Conservation (phyloP, 2,329 filamentous ascomycete genomes). For the Fusarium sp. region DNA sequence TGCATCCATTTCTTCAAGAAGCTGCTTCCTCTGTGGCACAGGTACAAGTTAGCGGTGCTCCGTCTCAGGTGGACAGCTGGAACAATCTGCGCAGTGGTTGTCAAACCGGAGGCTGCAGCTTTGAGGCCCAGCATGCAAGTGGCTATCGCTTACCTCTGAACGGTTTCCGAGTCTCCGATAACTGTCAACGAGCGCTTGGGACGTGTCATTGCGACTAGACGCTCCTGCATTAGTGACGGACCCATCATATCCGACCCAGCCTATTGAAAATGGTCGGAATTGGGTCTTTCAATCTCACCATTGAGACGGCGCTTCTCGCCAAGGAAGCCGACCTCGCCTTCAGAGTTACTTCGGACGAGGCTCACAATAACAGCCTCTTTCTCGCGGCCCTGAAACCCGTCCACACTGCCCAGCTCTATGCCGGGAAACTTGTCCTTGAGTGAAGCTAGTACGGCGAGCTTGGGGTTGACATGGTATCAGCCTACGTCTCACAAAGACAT, state of each 20-base stretch:
- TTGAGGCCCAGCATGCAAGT: slow-evolving; percentile 15
- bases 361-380: slow-evolving; percentile 96
- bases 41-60: slow-evolving; percentile 24
- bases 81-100: slow-evolving; percentile 30
- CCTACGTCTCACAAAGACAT: slow-evolving; percentile 7
- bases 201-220: slow-evolving; percentile 97
- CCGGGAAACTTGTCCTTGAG: slow-evolving; percentile 85
- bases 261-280: slow-evolving; percentile 1
- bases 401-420: slow-evolving; percentile 94
- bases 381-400: slow-evolving; percentile 96
- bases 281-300: slow-evolving; percentile 65
- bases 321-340: slow-evolving; percentile 91
- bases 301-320: slow-evolving; percentile 93
- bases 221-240: slow-evolving; percentile 32
- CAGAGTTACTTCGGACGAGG: slow-evolving; percentile 89
- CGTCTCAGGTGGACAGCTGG: slow-evolving; percentile 36
- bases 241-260: slow-evolving; percentile 7
- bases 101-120: slow-evolving; percentile 19
- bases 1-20: slow-evolving; percentile 94
- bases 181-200: slow-evolving; percentile 90
- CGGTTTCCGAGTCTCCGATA: slow-evolving; percentile 94
- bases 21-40: slow-evolving; percentile 73
- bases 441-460: slow-evolving; percentile 82
- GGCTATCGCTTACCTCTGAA: slow-evolving; percentile 75
- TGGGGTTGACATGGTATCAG: slow-evolving; percentile 36